Evolutionary conservation across 768 basidiomycete genomes (phyloP).

Genomic region (Cantharellus cinnabarinus): DNA sequence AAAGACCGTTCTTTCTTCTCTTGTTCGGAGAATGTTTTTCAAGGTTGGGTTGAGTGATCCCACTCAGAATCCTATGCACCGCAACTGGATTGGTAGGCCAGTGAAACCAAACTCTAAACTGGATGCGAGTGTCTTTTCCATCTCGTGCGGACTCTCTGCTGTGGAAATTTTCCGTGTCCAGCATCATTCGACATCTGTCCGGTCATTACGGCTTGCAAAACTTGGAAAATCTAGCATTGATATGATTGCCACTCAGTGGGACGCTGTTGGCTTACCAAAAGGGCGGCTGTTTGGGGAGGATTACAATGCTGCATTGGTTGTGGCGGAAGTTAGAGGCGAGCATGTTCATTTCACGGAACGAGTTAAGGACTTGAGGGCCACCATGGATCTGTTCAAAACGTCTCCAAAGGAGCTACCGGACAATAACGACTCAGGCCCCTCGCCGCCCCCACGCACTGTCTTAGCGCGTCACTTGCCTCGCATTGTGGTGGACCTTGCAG

Average conservation of each 20-base stretch:
- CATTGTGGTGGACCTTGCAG: constrained; percentile 25
- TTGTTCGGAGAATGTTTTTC: constrained; percentile 13
- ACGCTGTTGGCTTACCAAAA: constrained; percentile 29
- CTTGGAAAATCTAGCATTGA: constrained; percentile 2
- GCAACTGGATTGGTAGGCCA: constrained; percentile 30
- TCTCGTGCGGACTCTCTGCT: constrained; percentile 25
- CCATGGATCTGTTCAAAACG: constrained; percentile 18
- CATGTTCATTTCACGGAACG: constrained; percentile 13
- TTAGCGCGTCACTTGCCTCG: constrained; percentile 24
- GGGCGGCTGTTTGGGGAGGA: constrained; percentile 31
- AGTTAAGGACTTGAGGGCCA: constrained; percentile 24
- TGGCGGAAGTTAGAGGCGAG: constrained; percentile 25
- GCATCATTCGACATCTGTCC: background rate
- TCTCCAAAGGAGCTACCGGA: background rate
- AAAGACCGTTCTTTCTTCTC: background rate
- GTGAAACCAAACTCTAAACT: constrained; percentile 17
- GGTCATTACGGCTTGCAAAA: background rate
- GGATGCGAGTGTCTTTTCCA: constrained; percentile 29
- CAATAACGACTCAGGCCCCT: too few relatives aligned
- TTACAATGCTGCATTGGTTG: constrained; percentile 36
- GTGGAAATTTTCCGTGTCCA: constrained; percentile 12
- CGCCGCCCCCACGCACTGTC: too few relatives aligned
- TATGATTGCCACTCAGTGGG: constrained; percentile 29
- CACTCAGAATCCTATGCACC: constrained; percentile 25
- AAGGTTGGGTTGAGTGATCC: constrained; percentile 30